Evolutionary conservation across 2,329 filamentous ascomycete species (phyloP), one percentile per base, ranked within the genome.

Genomic region (Talaromyces rugulosus): DNA sequence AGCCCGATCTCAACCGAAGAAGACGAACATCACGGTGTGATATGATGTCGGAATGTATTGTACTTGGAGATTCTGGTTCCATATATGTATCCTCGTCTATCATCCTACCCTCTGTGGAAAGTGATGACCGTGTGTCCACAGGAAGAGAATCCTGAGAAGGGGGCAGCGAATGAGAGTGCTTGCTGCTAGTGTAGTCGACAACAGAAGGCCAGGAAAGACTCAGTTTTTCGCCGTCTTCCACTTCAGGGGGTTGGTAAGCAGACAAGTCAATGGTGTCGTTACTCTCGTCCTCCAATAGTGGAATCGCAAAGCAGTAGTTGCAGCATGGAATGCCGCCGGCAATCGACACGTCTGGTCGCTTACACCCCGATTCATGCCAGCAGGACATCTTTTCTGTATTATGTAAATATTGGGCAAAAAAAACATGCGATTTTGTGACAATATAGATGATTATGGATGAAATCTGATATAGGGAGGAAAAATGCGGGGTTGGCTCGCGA

Each of bases 351-450:
- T 50, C 56, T 16, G 56, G 56, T 18, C 56, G 42, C 8, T 30
- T 58, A 34, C 40, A 58, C 1, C 56, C 40, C 28, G 56, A 33
- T 23, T 58, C 56, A 30, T 58, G 40, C 56, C 56, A 58, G 14
- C 40, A 40, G 31, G 23, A 53, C 50, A 53, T 53, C 8, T 47
- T 4, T 2, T 23, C n/a, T 23, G 11, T 47, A 47, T 18, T 47
- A 8, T 27, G n/a, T 27, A n/a, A 11, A 47, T 9, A 27, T 9
- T 9, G 5, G 18, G 8, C 9, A 2, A 7, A n/a, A 47, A 2
- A 16, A 18, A 42, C 16, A n/a, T 42, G 40, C 14, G 42, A 11
- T 2, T 23, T 23, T 47, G 8, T 47, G 42, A 47, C 23, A 27
- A 23, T 18, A 23, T 23, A 47, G 7, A 8, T 47, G 7, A 4